Conservation (phyloP, 306 rosid genomes). For the Pachyrhizus erosus region DNA sequence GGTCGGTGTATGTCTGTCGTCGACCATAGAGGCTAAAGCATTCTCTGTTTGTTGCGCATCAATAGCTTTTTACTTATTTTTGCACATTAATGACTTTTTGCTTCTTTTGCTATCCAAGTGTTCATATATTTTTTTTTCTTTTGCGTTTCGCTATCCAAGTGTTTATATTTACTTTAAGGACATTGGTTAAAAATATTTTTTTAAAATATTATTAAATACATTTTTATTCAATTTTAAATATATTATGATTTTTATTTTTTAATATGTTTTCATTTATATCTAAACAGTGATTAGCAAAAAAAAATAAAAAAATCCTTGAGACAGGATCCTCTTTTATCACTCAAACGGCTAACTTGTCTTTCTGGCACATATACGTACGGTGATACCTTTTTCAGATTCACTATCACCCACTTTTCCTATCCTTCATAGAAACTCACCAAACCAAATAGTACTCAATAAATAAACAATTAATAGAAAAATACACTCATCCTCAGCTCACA, state of each 20-base stretch:
- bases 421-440: slow-evolving; percentile 9
- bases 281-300: not conserved
- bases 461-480: not conserved
- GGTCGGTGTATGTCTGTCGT: not conserved
- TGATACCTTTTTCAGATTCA: slow-evolving; percentile 16
- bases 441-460: not conserved
- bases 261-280: not conserved
- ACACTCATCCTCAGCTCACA: not conserved
- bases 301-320: too few relatives aligned
- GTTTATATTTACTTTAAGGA: not conserved
- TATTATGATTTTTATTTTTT: not conserved
- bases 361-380: not conserved
- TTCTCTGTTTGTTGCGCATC: slow-evolving; percentile 5
- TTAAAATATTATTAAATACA: not conserved
- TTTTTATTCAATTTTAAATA: not conserved
- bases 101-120: not conserved
- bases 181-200: not conserved
- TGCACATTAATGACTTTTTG: not conserved
- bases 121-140: too few relatives aligned
- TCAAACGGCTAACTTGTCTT: slow-evolving; percentile 46
- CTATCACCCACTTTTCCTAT: not conserved
- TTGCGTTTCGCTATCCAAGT: not conserved
- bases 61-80: not conserved
- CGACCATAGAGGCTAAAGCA: not conserved
- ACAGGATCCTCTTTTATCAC: not conserved